Base-by-base conservation (phyloP, 2,329 filamentous ascomycete species). In the Phyllosticta citrichinensis region DNA sequence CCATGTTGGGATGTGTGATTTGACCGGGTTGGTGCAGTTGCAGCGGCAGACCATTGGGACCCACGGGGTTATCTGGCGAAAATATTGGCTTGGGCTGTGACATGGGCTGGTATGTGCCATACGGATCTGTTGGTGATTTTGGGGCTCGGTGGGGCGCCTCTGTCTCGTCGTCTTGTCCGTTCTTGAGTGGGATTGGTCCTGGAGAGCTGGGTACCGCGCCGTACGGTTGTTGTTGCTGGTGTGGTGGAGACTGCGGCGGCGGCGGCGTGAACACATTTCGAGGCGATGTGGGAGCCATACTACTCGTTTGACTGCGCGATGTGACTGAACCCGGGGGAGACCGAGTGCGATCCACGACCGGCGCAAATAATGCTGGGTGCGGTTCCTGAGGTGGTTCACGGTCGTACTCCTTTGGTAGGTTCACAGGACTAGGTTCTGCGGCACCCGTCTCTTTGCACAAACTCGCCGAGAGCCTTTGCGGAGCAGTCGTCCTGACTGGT, bases 1-100 rank as follows among this genome's bases (percentile, higher is more conserved):
- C 66, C 76, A 79, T 72, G 69, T 77, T 70, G 19, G 72, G 67
- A 62, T 75, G 75, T 58, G 74, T 68, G 64, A 79, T 74, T 62
- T 75, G 73, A 51, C 73, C 73, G 0, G 74, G 74, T 58, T 71
- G 70, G 61, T 76, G 73, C 19, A 69, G 63, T 1, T 68, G 63
- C 47, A 70, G 69, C 57, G 72, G 68, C 0, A 73, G 66, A 6
- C 72, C 73, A 57, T 75, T 76, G 2, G 74, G 74, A n/a, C 73
- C 73, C 24, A 70, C 68, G 1, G 69, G 64, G 8, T 72, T 69
- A 56, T 70, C 67, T 2, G 74, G 74, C 3, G 70, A 69, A 65
- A 75, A 75, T 52, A 75, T 64, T 22, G 60, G 60, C 22, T 47
- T 47, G 2, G 47, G 54, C 14, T 55, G 47, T 40, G 53, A 60